Percentiles rank a stretch among this genome's conserved stretches.
phyloP scores from a whole-genome alignment of 768 basidiomycete genomes.

The Tulasnella sp. region DNA sequence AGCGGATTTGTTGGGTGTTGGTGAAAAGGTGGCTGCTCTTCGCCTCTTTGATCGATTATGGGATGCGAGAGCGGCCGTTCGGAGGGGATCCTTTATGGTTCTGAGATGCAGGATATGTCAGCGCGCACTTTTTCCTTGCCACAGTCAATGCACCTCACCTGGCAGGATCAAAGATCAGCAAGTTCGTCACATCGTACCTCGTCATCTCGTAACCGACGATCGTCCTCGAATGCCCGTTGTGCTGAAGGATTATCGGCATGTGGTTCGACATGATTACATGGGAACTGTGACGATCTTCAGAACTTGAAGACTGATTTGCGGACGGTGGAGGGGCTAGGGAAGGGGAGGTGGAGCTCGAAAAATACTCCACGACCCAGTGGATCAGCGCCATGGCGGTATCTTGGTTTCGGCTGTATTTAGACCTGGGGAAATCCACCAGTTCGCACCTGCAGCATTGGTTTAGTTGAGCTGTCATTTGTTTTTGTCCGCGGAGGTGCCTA shows the following conservation, averaged over 20 bases:
- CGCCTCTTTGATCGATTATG: conserved; percentile 25
- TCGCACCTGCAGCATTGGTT: conserved; percentile 44
- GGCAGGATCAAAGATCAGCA: conserved; percentile 77
- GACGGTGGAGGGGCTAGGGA: conserved; percentile 37
- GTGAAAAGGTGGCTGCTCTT: not conserved
- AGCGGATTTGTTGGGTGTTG: not conserved
- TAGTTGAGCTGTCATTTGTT: not conserved
- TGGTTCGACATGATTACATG: conserved; percentile 53
- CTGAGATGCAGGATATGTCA: not conserved
- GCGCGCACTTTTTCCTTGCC: not conserved
- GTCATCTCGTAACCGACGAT: conserved; percentile 78
- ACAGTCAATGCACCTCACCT: conserved; percentile 43
- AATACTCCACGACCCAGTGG: conserved; percentile 76
- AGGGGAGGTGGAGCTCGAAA: conserved; percentile 38
- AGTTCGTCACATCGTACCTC: conserved; percentile 53
- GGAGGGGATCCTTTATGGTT: not conserved
- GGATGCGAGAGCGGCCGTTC: not conserved
- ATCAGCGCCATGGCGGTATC: conserved; percentile 44
- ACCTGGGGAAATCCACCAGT: conserved; percentile 60
- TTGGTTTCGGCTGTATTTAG: conserved; percentile 40
- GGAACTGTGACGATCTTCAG: conserved; percentile 49
- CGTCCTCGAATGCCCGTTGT: conserved; percentile 79
- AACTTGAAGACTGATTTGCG: conserved; percentile 47
- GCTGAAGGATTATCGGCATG: conserved; percentile 75
- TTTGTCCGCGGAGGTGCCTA: conserved; percentile 39